Evolutionary conservation across 345 rosid genomes (phyloP).

Genomic region (Moringa oleifera): DNA sequence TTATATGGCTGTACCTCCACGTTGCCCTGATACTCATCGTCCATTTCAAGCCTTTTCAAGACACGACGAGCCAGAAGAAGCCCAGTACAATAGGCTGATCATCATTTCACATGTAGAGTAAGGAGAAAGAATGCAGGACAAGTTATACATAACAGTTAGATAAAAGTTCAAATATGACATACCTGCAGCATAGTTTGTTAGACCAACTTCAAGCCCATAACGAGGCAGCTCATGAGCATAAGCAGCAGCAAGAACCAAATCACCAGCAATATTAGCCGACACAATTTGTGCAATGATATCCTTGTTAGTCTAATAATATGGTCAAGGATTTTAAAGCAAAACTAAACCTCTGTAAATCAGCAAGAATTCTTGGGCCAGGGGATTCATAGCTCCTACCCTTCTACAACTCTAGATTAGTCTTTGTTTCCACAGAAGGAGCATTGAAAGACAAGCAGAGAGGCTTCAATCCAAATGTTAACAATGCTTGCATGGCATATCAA

Average conservation of each 20-base stretch:
- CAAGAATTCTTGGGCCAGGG: too few species aligned
- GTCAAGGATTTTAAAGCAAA: conserved; percentile 14
- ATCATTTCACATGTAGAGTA: neutral
- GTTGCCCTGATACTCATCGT: conserved; percentile 62
- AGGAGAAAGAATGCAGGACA: neutral
- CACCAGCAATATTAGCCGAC: conserved; percentile 55
- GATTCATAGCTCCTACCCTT: too few species aligned
- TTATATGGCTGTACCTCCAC: conserved; percentile 39
- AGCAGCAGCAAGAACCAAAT: conserved; percentile 57
- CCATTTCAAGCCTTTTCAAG: conserved; percentile 65
- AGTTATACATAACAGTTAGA: neutral
- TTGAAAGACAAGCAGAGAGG: too few species aligned
- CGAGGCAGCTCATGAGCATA: conserved; percentile 60
- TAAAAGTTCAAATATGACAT: neutral
- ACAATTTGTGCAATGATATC: conserved; percentile 54
- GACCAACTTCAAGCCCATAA: conserved; percentile 66
- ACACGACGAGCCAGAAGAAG: conserved; percentile 77
- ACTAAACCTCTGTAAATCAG: neutral
- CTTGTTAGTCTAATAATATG: conserved; percentile 51
- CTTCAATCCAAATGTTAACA: too few species aligned
- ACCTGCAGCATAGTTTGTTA: conserved; percentile 76
- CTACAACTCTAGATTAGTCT: too few species aligned
- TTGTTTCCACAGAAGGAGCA: too few species aligned
- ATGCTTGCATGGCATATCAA: too few species aligned
- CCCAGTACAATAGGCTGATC: conserved; percentile 72